A percentile compares a stretch with the other conserved stretches of the same genome.
phyloP scores from a whole-genome alignment of 306 rosid genomes.

The Castanopsis chinensis region DNA sequence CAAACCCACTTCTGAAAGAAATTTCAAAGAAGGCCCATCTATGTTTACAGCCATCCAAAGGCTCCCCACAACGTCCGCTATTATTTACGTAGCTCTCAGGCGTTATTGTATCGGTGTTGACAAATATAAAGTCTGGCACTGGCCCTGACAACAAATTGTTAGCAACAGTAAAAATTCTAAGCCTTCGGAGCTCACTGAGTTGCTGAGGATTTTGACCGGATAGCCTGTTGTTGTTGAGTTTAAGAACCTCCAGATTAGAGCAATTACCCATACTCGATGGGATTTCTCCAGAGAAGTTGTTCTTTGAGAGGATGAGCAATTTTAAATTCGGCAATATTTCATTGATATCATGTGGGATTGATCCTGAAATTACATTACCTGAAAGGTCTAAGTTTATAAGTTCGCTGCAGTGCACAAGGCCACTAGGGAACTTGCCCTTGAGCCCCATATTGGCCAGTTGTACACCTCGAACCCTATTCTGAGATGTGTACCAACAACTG shows the following conservation, averaged over 20 bases:
- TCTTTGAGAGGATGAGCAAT: constrained; percentile 64
- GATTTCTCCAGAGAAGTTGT: constrained; percentile 58
- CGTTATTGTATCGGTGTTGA: too few relatives aligned
- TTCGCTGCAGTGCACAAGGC: constrained; percentile 50
- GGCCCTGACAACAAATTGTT: constrained; percentile 64
- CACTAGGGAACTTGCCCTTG: constrained; percentile 60
- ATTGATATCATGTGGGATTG: constrained; percentile 46
- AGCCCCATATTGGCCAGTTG: constrained; percentile 65
- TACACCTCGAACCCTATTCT: constrained; percentile 62
- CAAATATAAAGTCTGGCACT: constrained; percentile 31
- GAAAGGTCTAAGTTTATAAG: constrained; percentile 79
- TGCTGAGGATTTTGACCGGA: constrained; percentile 58
- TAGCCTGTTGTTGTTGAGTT: constrained; percentile 53
- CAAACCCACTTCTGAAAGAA: too few relatives aligned
- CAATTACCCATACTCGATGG: constrained; percentile 42
- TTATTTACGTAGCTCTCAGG: too few relatives aligned
- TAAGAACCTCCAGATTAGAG: constrained; percentile 53
- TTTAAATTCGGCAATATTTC: not conserved
- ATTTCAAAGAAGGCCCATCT: too few relatives aligned
- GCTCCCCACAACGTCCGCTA: too few relatives aligned
- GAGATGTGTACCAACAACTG: constrained; percentile 82
- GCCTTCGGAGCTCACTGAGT: too few relatives aligned
- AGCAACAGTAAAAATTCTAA: constrained; percentile 33
- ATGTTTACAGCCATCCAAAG: too few relatives aligned
- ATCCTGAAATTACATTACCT: constrained; percentile 48